A percentile compares a stretch with the other conserved stretches of the same genome.
phyloP scores from a whole-genome alignment of 331 rosid genomes.

The Pyracantha coccinea region DNA sequence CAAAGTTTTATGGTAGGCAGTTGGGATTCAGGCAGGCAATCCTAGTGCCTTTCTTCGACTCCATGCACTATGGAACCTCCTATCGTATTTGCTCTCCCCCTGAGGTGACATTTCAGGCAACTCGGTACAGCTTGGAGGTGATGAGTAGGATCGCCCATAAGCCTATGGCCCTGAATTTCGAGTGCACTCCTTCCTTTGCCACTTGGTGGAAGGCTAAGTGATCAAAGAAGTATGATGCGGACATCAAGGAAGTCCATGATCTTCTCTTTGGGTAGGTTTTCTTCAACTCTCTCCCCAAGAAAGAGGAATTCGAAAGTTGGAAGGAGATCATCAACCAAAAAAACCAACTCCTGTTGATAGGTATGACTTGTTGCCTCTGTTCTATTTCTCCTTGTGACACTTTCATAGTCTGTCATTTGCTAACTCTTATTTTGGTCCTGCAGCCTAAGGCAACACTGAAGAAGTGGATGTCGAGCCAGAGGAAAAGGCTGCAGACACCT shows the following conservation, averaged over 20 bases:
- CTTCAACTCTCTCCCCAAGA: fast-evolving
- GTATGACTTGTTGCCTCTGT: too few relatives aligned
- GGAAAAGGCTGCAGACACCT: too few relatives aligned
- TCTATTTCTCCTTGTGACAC: too few relatives aligned
- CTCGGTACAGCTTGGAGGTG: fast-evolving
- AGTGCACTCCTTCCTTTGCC: fast-evolving
- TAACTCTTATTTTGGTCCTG: too few relatives aligned
- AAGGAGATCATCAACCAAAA: too few relatives aligned
- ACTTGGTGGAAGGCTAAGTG: neutral
- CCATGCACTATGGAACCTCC: fast-evolving
- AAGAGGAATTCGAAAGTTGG: too few relatives aligned
- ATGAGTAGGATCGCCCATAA: fast-evolving
- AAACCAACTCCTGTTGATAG: fast-evolving
- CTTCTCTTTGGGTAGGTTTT: too few relatives aligned
- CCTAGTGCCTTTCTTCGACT: fast-evolving
- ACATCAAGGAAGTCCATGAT: neutral
- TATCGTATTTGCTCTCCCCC: fast-evolving
- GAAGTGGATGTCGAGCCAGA: too few relatives aligned
- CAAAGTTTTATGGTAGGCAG: neutral
- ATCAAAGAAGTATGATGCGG: too few relatives aligned
- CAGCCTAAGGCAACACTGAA: too few relatives aligned
- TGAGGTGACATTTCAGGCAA: fast-evolving
- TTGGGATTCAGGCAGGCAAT: fast-evolving
- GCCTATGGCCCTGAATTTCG: fast-evolving
- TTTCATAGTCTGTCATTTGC: too few relatives aligned